These are phyloP conservation scores for Cryphonectria naterciae DNA, from an alignment of 2,329 filamentous ascomycete genomes.

Conservation along the genomic window DNA sequence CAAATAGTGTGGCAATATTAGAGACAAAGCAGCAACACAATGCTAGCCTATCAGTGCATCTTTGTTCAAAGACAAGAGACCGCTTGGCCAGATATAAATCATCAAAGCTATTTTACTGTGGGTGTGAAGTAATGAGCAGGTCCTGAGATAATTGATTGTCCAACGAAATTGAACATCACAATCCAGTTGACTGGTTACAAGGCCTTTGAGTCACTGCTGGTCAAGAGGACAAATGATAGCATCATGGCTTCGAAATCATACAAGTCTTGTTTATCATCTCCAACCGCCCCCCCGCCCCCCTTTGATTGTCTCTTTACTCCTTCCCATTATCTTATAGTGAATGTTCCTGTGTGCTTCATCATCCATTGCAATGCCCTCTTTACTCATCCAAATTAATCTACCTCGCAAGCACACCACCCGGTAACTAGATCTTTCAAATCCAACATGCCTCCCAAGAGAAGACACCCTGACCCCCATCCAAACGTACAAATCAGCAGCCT, in stretches of 20 bases:
- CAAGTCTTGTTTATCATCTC: neutral
- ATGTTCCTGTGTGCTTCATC: neutral
- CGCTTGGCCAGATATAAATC: neutral
- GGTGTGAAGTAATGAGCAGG: no score
- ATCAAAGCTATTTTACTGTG: neutral
- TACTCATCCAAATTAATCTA: neutral
- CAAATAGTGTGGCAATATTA: neutral
- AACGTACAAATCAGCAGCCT: neutral
- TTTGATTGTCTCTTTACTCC: neutral
- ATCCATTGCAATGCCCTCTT: neutral
- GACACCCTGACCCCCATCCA: neutral
- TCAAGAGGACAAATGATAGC: neutral
- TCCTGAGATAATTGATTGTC: neutral
- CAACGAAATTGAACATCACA: neutral
- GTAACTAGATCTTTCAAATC: neutral
- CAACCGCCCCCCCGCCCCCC: no score
- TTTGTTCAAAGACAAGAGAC: neutral
- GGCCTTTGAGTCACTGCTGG: neutral
- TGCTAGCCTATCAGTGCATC: neutral
- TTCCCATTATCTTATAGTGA: neutral
- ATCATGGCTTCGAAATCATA: neutral
- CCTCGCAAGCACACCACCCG: neutral
- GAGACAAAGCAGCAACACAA: neutral
- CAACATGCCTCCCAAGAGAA: neutral
- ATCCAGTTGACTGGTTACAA: neutral